phyloP scores from a whole-genome alignment of 1,284 basidiomycete species.

The Golubevia sp. region DNA sequence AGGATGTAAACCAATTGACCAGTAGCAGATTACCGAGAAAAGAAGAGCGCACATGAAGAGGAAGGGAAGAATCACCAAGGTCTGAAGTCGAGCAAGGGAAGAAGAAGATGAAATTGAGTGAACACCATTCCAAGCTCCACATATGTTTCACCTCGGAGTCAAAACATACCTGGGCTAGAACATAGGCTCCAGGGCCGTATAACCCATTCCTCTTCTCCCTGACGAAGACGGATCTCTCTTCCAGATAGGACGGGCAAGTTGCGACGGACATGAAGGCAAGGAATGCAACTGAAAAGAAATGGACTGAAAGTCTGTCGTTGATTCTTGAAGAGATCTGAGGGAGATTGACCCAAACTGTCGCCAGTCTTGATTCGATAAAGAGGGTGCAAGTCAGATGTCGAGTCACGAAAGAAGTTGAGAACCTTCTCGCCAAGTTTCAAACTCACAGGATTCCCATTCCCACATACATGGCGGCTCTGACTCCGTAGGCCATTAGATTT shows the following conservation, averaged over 20 bases:
- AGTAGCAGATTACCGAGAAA: constrained; percentile 58
- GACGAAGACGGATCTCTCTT: constrained; percentile 62
- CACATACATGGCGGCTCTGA: constrained; percentile 70
- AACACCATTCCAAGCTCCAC: too few relatives aligned
- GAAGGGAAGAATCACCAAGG: constrained; percentile 61
- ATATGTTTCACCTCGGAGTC: too few relatives aligned
- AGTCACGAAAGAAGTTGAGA: too few relatives aligned
- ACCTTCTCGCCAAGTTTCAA: neutral
- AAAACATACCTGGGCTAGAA: constrained; percentile 14
- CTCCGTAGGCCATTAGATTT: constrained; percentile 71
- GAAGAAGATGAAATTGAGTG: too few relatives aligned
- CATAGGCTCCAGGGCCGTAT: constrained; percentile 46
- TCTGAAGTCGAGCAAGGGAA: too few relatives aligned
- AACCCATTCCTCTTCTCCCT: constrained; percentile 62
- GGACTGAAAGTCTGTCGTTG: constrained; percentile 54
- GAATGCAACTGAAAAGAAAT: constrained; percentile 66
- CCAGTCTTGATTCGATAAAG: too few relatives aligned
- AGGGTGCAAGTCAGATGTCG: too few relatives aligned
- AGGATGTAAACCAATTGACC: constrained; percentile 65
- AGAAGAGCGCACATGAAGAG: constrained; percentile 55
- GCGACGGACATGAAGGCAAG: constrained; percentile 67
- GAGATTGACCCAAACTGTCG: constrained; percentile 70
- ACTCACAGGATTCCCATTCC: constrained; percentile 21
- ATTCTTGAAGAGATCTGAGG: constrained; percentile 61
- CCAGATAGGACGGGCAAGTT: constrained; percentile 62